A percentile compares a stretch with the other conserved stretches of the same genome.
Conservation (phyloP, 805 yeast species). For the Tetrapisispora namnaoensis region DNA sequence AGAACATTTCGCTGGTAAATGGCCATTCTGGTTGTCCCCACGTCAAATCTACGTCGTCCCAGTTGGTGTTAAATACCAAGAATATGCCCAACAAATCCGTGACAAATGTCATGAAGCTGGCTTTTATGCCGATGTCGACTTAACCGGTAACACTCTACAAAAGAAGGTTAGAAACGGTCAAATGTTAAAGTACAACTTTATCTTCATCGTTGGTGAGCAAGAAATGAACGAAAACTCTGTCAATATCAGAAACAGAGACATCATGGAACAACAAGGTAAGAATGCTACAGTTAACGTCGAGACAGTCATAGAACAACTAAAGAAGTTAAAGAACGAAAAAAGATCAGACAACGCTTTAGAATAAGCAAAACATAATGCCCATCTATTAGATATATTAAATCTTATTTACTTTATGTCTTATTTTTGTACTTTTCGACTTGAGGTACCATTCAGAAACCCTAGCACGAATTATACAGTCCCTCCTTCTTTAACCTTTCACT, state of each 20-base stretch:
- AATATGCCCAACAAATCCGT: slow-evolving; percentile 78
- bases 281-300: slow-evolving; percentile 69
- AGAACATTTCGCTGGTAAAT: slow-evolving; percentile 96
- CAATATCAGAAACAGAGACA: slow-evolving; percentile 94
- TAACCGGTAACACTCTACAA: slow-evolving; percentile 91
- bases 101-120: slow-evolving; percentile 59
- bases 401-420: no score
- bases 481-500: no score
- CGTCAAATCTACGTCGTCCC: slow-evolving; percentile 95
- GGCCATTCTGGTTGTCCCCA: slow-evolving; percentile 99
- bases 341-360: slow-evolving; percentile 55
- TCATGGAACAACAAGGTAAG: slow-evolving; percentile 86
- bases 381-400: no score
- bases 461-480: no score
- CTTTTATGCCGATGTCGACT: slow-evolving; percentile 86
- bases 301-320: slow-evolving; percentile 60
- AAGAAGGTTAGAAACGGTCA: slow-evolving; percentile 98
- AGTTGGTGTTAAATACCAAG: slow-evolving; percentile 87
- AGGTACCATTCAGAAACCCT: no score
- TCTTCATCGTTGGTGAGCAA: slow-evolving; percentile 94
- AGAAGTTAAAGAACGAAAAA: slow-evolving; percentile 57
- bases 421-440: no score
- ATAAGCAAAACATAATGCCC: slow-evolving; percentile 5
- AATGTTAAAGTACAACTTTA: slow-evolving; percentile 86
- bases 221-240: slow-evolving; percentile 74